Base-by-base conservation (phyloP, 1,284 basidiomycete genomes). In the Puccinia brachypodii region DNA sequence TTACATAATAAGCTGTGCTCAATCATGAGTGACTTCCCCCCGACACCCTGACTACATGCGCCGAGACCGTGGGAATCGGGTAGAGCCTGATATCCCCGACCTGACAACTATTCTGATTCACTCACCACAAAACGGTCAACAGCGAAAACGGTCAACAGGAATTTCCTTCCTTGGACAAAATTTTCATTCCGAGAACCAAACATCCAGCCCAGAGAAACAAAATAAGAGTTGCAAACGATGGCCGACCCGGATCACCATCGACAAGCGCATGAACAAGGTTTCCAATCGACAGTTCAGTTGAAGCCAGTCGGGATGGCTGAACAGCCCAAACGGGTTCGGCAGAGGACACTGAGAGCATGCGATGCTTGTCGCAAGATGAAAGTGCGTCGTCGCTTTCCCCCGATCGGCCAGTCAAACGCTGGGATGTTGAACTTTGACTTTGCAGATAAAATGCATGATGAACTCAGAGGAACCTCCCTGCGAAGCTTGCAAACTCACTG, bases 321-420 rank as follows among this genome's bases (percentile, higher is more conserved):
- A 31, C 36, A 22, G n/a, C 69, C 69, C 28, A 71, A 71, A 44
- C 69, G 69, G 28, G n/a, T 19, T 8, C 56, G 71, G 8, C 78
- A 81, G 71, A 31, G 78, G 22, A 74, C 71, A 33, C 33, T 71
- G 22, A 56, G 71, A n/a, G 78, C 78, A 11, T 81, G 78, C 56
- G 78, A 81, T 66, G 38, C 53, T 19, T 81, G 78, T 38, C 33
- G 78, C 13, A 71, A 71, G 42, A 81, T 81, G 78, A 81, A 81
- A 38, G 77, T 79, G 13, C n/a, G 60, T 78, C 28, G 14, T 28
- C 28, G 25, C 19, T 62, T 19, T 19, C 58, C 50, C 25, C 22
- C 22, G 25, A 68, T 31, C 36, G 11, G 0, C 9, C 42, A 40
- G 22, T n/a, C 40, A 13, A 42, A 9, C 3, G 53, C 50, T 53